Base-by-base conservation (phyloP, 352 stramenopile genomes). In the Pythium angustatum region DNA sequence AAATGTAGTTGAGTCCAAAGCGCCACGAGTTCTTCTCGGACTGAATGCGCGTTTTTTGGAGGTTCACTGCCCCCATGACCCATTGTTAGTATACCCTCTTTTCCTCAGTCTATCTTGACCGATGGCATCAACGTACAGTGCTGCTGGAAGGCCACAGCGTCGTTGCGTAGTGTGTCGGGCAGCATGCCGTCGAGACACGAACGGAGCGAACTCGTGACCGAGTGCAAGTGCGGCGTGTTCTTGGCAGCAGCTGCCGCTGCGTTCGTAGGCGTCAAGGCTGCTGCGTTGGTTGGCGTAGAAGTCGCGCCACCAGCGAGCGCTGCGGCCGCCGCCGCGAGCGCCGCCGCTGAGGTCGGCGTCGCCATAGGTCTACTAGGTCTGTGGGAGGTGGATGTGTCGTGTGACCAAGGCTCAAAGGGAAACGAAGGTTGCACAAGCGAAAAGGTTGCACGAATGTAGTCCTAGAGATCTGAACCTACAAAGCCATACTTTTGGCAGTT, bases 1-100 rank as follows among this genome's bases (percentile, higher is more conserved):
- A 94, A 28, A 95, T 77, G 69, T 95, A 95, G 74, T 95, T 94
- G 60, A 95, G 78, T 5, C 87, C 85, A 58, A 92, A 93, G 41
- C 85, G 85, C 87, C 87, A 95, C 64, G 85, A 92, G 59, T 92
- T 93, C 64, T 94, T 94, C 65, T 95, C 84, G 0, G 79, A 77
- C 62, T 89, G 85, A 31, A 95, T 76, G 19, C 84, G 79, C 22
- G 63, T 72, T 73, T 88, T 89, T 51, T 95, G 87, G 47, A 85
- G 74, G n/a, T 76, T 64, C 68, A 95, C 86, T 94, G 48, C 0
- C 31, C 14, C 38, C 19, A 26, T 58, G n/a, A 64, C 28, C 27
- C 41, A 61, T n/a, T n/a, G n/a, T n/a, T n/a, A n/a, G n/a, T n/a
- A n/a, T n/a, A n/a, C n/a, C n/a, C n/a, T n/a, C n/a, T n/a, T n/a